Conservation (phyloP, 1,284 basidiomycete species). For the Xerocomus nothofagi region DNA sequence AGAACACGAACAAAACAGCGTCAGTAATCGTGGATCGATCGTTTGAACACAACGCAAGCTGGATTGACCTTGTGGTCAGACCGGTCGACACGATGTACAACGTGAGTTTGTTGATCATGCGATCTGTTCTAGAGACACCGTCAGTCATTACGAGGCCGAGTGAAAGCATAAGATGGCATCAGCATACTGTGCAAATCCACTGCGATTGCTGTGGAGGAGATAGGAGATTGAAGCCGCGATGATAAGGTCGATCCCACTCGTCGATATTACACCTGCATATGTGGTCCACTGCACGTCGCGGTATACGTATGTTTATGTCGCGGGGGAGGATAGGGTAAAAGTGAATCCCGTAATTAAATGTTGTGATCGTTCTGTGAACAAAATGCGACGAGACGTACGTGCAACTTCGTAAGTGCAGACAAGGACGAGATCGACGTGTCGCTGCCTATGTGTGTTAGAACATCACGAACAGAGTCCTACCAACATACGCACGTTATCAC, state of each 20-base stretch:
- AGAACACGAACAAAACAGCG: background rate
- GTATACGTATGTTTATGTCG: no score
- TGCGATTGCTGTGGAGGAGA: constrained; percentile 2
- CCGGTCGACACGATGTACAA: background rate
- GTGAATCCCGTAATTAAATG: background rate
- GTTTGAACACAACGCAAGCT: background rate
- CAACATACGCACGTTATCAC: background rate
- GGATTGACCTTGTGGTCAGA: background rate
- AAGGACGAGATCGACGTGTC: background rate
- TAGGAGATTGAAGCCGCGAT: background rate
- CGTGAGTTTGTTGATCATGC: constrained; percentile 1
- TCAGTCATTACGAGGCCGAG: background rate
- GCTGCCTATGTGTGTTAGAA: background rate
- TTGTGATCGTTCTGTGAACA: background rate
- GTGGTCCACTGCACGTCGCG: background rate
- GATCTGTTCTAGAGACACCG: background rate
- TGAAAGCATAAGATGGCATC: background rate
- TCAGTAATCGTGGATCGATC: background rate
- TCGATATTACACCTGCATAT: background rate
- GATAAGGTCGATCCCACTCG: background rate
- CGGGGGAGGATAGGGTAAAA: no score
- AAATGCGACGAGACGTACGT: background rate
- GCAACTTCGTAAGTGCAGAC: background rate
- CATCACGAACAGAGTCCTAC: background rate
- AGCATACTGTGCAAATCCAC: constrained; percentile 1